Base-by-base conservation (phyloP, 345 rosid genomes). In the Rhodamnia argentea region DNA sequence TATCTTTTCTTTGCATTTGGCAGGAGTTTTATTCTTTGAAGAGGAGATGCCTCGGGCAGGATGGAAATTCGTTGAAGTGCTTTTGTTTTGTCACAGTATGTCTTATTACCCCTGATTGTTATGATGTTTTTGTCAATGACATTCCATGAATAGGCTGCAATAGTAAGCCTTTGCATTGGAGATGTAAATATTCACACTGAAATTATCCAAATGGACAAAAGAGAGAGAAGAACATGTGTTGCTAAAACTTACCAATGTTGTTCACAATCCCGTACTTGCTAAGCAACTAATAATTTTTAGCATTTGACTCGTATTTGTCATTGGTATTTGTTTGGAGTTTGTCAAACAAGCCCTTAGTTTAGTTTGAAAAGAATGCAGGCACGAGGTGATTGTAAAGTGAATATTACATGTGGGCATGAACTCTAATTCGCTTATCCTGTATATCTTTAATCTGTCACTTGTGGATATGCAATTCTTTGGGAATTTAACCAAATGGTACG, bases 1-100 rank as follows among this genome's bases (percentile, higher is more conserved):
- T 14, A 5, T 84, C 55, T 85, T 8, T 85, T 82, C 53, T 60
- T 26, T 82, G 84, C 42, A 55, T 76, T 54, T 26, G 52, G 70
- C 62, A 88, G 89, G 89, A 88, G 44, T 88, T 88, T 83, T 85
- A 88, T 88, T 87, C 87, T 83, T 76, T 88, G 83, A 88, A 85
- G 78, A 83, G 89, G 52, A 83, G 89, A 70, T 85, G 87, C 82
- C 83, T 74, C 3, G 89, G 89, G 60, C 85, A 88, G 78, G 85
- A 85, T 64, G 83, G 89, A 51, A 87, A 87, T 60, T 82, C 62
- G 0, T 87, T 85, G 50, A 88, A 88, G 83, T 85, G 87, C 82
- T 83, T 83, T 37, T 88, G 89, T 83, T 83, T 88, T 70, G 87
- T 88, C 16, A 37, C 89, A 23, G 89, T 88, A 88, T 62, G 88